Conservation (phyloP, 352 stramenopile species). For the Phytophthora syringae region DNA sequence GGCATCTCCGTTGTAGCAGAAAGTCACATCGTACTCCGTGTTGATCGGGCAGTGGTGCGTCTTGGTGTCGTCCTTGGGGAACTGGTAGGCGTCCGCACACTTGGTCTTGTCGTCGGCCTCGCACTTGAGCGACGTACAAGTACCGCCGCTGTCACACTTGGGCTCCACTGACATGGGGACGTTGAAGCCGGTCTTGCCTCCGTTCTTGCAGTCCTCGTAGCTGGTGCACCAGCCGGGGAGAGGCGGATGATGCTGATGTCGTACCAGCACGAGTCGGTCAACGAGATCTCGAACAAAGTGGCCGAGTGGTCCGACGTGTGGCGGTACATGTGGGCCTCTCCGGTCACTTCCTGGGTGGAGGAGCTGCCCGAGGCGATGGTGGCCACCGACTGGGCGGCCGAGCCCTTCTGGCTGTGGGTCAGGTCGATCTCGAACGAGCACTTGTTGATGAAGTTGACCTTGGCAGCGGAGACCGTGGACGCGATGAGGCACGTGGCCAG, state of each 20-base stretch:
- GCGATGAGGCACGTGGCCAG: constrained; percentile 32
- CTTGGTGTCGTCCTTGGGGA: constrained; percentile 66
- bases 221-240: constrained; percentile 35
- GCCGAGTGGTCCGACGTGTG: constrained; percentile 41
- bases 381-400: constrained; percentile 15
- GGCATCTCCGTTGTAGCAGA: constrained; percentile 50
- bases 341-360: constrained; percentile 24
- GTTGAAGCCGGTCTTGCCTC: constrained; percentile 60
- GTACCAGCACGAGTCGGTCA: constrained; percentile 50
- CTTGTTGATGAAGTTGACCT: constrained; percentile 56
- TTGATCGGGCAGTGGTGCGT: constrained; percentile 58
- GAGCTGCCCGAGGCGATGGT: constrained; percentile 30
- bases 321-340: constrained; percentile 59
- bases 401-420: constrained; percentile 45
- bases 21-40: constrained; percentile 56
- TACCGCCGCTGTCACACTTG: constrained; percentile 20
- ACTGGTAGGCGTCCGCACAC: constrained; percentile 69
- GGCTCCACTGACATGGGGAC: constrained; percentile 55
- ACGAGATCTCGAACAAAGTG: constrained; percentile 42
- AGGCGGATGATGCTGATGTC: constrained; percentile 72
- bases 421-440: constrained; percentile 43
- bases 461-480: constrained; percentile 27
- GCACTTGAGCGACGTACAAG: constrained; percentile 48
- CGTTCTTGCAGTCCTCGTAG: constrained; percentile 45
- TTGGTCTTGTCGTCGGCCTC: constrained; percentile 23